These are phyloP conservation scores for Nemania sp. DNA, from an alignment of 2,329 filamentous ascomycete genomes.

Conservation along the genomic window DNA sequence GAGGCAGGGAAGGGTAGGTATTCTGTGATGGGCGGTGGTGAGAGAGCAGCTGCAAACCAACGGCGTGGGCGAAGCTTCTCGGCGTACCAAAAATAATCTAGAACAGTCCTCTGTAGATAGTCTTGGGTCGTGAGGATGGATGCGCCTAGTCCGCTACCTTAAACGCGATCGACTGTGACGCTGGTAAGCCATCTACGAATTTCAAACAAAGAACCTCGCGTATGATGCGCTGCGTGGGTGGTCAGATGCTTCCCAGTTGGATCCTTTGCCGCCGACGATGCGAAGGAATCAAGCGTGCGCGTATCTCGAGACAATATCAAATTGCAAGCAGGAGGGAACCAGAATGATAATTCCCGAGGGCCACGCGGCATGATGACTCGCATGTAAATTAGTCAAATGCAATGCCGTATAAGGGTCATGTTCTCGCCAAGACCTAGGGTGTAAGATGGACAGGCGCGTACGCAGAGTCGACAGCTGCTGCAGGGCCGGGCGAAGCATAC, in stretches of 20 bases:
- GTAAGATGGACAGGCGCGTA: constrained; percentile 8
- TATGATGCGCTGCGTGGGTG: not conserved
- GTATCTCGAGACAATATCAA: not conserved
- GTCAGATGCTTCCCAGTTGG: constrained; percentile 17
- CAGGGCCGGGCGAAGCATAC: not conserved
- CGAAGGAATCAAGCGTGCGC: constrained; percentile 4
- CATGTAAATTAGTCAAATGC: constrained; percentile 9
- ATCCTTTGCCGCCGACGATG: not conserved
- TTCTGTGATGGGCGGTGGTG: not conserved
- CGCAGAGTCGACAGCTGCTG: not conserved
- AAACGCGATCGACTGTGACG: not conserved
- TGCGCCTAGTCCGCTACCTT: constrained; percentile 1
- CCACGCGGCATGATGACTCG: constrained; percentile 19
- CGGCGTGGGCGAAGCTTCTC: constrained; percentile 27
- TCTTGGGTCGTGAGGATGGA: constrained; percentile 3
- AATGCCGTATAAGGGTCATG: constrained; percentile 1
- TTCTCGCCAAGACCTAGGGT: not conserved
- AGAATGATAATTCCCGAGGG: not conserved
- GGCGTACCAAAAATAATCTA: constrained; percentile 26
- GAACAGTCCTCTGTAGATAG: too few relatives aligned
- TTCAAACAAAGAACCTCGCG: not conserved
- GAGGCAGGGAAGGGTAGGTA: constrained; percentile 17
- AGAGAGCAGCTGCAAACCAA: constrained; percentile 22
- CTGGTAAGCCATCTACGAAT: not conserved
- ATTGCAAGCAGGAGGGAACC: not conserved